Evolutionary conservation across 495 filamentous ascomycete species (phyloP), one percentile per base, ranked within the genome.

Genomic region (Aspergillus cristatus): DNA sequence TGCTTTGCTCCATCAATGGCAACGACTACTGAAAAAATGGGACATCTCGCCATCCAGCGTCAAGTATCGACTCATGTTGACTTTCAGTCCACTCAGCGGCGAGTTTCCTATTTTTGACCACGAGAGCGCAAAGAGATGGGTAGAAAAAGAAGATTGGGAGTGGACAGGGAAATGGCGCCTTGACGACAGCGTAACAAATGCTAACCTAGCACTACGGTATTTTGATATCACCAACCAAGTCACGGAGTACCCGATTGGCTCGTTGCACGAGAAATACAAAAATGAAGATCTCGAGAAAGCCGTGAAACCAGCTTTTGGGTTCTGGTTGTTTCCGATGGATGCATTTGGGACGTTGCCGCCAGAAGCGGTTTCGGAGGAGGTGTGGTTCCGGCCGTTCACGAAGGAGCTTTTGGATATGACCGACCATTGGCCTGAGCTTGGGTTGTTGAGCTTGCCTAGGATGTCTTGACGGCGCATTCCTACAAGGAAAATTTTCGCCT

Each of bases 221-320:
- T 24, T 24, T 4, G 20, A 8, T 8, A 24, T 4, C 20, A 24
- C 20, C 4, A 24, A 8, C 4, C 8, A 4, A 24, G 20, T 24
- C 4, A 24, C 8, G 20, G 20, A 8, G 20, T 24, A 24, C 8
- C 29, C 13, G 18, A 30, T 33, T 13, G 37, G 37, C 10, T 18
- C 29, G 7, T 14, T 31, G 3, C 12, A 33, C 26, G 18, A 10
- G 7, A 32, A 40, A 20, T 32, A 40, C 6, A 12, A 14, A 15
- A 3, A 40, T 34, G 37, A 40, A 30, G 37, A 40, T 26, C 8
- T 40, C 13, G 37, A 40, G 18, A 40, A 26, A 10, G 37, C 29
- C 11, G 37, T 40, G 8, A 32, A 34, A 18, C 37, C 37, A 3
- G 37, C 26, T 6, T 40, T 40, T 11, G 37, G 37, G 13, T 40